A percentile compares a stretch with the other conserved stretches of the same genome.
Evolutionary conservation across 495 filamentous ascomycete species (phyloP).

Genomic region (Bacidia rubella): DNA sequence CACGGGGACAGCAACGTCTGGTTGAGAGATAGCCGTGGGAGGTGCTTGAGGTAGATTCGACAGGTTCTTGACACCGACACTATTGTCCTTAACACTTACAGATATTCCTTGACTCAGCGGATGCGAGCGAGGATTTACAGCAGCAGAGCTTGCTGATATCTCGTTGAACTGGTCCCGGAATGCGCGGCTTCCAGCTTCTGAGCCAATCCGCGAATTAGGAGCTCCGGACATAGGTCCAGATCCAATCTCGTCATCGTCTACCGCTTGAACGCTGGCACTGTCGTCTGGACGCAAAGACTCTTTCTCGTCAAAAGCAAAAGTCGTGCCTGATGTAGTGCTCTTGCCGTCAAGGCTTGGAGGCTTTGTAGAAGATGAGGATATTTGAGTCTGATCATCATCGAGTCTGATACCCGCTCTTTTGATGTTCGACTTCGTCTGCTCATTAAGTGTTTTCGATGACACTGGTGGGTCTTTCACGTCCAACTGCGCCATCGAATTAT

Average conservation of each 20-base stretch:
- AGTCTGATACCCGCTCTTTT: constrained; percentile 14
- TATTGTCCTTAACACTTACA: constrained; percentile 14
- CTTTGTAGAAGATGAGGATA: constrained; percentile 65
- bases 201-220: constrained; percentile 61
- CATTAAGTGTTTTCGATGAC: constrained; percentile 5
- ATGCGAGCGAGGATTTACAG: constrained; percentile 14
- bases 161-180: constrained; percentile 69
- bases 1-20: constrained; percentile 22
- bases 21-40: constrained; percentile 21
- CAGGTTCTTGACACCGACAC: constrained; percentile 21
- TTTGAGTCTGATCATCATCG: constrained; percentile 49
- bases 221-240: constrained; percentile 59
- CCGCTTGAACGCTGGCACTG: constrained; percentile 80
- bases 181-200: constrained; percentile 59
- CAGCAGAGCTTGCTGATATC: constrained; percentile 41
- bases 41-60: constrained; percentile 23
- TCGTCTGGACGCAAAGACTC: constrained; percentile 88
- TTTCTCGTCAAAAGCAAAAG: constrained; percentile 88
- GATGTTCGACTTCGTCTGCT: constrained; percentile 14
- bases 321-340: constrained; percentile 79
- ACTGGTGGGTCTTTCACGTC: constrained; percentile 10
- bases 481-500: constrained; percentile 15
- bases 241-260: constrained; percentile 76
- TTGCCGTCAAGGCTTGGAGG: constrained; percentile 81
- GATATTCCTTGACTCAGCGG: constrained; percentile 7